phyloP scores from a whole-genome alignment of 257 asterid species.

The Echites panduratus region DNA sequence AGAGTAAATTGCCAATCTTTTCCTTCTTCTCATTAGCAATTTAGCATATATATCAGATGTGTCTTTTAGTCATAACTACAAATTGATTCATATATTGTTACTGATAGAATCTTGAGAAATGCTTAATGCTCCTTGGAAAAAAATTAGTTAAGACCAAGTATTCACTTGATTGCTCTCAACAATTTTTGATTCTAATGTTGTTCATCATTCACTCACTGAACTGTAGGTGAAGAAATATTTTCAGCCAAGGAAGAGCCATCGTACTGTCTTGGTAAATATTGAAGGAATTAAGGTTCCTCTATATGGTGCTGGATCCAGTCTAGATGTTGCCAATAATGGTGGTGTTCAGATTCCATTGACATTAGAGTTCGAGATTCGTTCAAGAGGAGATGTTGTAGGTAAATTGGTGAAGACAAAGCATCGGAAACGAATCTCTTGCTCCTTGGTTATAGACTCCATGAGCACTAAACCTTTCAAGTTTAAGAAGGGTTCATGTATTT shows the following conservation, averaged over 20 bases:
- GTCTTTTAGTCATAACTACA: neutral
- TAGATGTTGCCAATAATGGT: constrained; percentile 27
- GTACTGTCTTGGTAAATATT: constrained; percentile 49
- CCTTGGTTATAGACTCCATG: constrained; percentile 54
- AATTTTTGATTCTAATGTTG: neutral
- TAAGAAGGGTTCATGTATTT: constrained; percentile 57
- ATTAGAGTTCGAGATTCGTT: constrained; percentile 49
- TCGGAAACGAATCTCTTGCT: constrained; percentile 47
- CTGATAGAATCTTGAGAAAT: neutral
- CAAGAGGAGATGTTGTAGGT: constrained; percentile 81
- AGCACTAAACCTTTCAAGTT: constrained; percentile 68
- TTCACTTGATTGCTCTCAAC: neutral
- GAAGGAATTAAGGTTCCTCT: constrained; percentile 73
- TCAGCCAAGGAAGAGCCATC: constrained; percentile 75
- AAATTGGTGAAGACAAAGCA: constrained; percentile 73
- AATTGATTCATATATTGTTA: neutral
- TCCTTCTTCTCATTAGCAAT: neutral
- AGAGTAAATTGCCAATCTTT: neutral
- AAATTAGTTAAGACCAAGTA: neutral
- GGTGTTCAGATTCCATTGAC: constrained; percentile 57
- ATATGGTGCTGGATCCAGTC: constrained; percentile 79
- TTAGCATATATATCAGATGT: neutral
- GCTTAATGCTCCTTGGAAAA: neutral
- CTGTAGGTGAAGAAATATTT: constrained; percentile 64
- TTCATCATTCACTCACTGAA: neutral